Evolutionary conservation across 768 basidiomycete species (phyloP), one percentile per base, ranked within the genome.

Genomic region (Leccinum pellstonianum): DNA sequence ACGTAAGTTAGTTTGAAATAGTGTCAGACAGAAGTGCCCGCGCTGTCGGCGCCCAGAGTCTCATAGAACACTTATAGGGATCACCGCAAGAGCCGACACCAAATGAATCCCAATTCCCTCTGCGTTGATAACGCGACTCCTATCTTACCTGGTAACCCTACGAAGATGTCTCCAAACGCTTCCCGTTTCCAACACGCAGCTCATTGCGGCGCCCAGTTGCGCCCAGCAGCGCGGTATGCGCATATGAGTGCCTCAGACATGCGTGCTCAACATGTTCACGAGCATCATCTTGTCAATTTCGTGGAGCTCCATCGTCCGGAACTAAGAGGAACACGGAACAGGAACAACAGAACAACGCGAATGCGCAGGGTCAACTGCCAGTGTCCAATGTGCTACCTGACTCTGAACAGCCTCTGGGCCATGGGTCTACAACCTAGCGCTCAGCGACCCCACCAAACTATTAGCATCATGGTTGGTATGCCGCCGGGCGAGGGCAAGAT

Each of bases 241-340:
- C 68, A 80, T 52, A 61, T 75, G 55, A 74, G 80, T 15, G 75
- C 75, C 2, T 70, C 75, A 5, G 85, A 89, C 49, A 79, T 90
- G 59, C 83, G 82, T 11, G 73, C 73, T 14, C 79, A 77, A 43
- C 78, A 78, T 14, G 70, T 88, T 9, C 73, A 76, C 5, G 83
- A 84, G 21, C 61, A 76, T 49, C 61, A 76, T 49, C 70, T 83
- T 57, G 85, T 91, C 51, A 59, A 72, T 35, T 77, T 83, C 58
- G 81, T 90, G 41, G 89, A 91, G 64, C 62, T 62, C 3, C 69
- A 87, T 63, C 83, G 88, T 43, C 1, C 65, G 5, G 62, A 64
- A 59, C 74, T 61, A 70, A 67, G 60, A 62, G 61, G 53, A 64
- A 60, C 29, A 65, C 60, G 4, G 66, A 66, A 21, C 67, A 71